Percentiles rank a stretch among this genome's conserved stretches.
Evolutionary conservation across 2,329 filamentous ascomycete genomes (phyloP).

Genomic region (Aspergillus sp.): DNA sequence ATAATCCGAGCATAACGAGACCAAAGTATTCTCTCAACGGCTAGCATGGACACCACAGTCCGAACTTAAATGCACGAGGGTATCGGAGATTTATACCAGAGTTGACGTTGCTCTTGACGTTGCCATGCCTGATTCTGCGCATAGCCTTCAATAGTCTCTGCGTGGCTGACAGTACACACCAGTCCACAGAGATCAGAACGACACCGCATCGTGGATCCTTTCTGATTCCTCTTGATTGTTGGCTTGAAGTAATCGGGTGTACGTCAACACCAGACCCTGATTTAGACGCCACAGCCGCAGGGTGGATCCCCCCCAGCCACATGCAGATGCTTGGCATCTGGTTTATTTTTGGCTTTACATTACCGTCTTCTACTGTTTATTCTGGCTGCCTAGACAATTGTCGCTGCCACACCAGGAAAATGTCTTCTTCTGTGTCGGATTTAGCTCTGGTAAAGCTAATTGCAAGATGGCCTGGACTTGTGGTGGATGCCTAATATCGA

Average conservation of each 20-base stretch:
- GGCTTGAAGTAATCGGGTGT: neutral
- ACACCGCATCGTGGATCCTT: neutral
- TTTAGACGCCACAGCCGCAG: slow-evolving; percentile 6
- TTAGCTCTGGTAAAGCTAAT: no score
- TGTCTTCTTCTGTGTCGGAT: neutral
- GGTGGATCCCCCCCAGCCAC: slow-evolving; percentile 5
- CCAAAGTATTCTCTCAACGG: no score
- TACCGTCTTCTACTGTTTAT: no score
- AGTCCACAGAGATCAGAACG: neutral
- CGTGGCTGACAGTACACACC: neutral
- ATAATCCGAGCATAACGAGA: no score
- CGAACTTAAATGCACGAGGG: neutral
- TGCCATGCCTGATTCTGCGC: neutral
- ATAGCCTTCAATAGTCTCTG: neutral
- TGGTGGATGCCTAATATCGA: slow-evolving; percentile 1
- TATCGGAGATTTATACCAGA: neutral
- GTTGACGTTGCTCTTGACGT: slow-evolving; percentile 7
- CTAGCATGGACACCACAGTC: no score
- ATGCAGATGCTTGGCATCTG: slow-evolving; percentile 2
- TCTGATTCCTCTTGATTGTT: neutral
- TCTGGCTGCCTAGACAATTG: neutral
- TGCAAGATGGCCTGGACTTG: no score
- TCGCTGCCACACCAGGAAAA: neutral
- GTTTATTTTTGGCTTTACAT: neutral
- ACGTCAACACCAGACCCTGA: neutral